Conservation (phyloP, 371 early-diverging fungal species). For the Mortierella sp. region DNA sequence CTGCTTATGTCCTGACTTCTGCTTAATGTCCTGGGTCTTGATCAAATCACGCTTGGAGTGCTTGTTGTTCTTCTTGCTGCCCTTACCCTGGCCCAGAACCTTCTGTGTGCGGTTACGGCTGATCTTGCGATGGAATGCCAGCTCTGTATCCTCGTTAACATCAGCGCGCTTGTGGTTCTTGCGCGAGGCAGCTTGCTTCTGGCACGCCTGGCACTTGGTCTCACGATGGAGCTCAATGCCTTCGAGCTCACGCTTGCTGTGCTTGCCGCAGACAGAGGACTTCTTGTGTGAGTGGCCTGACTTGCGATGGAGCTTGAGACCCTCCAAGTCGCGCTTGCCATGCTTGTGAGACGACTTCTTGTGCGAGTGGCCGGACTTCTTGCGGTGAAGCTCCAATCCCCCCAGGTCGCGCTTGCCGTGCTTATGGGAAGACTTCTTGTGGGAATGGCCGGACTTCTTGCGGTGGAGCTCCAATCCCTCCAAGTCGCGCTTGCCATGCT, state of each 20-base stretch:
- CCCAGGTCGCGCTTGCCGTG: too few species aligned
- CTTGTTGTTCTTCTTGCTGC: slow-evolving; percentile 10
- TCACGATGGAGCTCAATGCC: slow-evolving; percentile 6
- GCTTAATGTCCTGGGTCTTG: slow-evolving; percentile 13
- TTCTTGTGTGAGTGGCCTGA: neutral
- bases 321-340: too few species aligned
- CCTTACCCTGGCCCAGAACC: slow-evolving; percentile 5
- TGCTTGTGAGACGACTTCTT: too few species aligned
- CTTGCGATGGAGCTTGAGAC: slow-evolving; percentile 4
- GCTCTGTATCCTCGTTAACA: slow-evolving; percentile 15
- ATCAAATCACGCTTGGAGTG: slow-evolving; percentile 10
- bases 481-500: slow-evolving; percentile 8
- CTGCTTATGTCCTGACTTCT: slow-evolving; percentile 13
- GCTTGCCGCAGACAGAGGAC: neutral
- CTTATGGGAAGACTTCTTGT: too few species aligned
- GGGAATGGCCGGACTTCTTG: too few species aligned
- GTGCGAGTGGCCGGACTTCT: too few species aligned
- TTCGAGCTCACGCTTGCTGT: slow-evolving; percentile 14
- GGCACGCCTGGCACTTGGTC: slow-evolving; percentile 1
- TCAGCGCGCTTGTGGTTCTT: slow-evolving; percentile 16
- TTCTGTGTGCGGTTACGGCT: slow-evolving; percentile 29
- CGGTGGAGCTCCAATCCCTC: too few species aligned
- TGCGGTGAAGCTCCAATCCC: slow-evolving; percentile 6
- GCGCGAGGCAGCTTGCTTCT: neutral
- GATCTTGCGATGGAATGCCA: slow-evolving; percentile 41